Percentiles rank a stretch among this genome's conserved stretches.
Evolutionary conservation across 78 protist species (phyloP).

Genomic region (Dictyostelium citrinum): DNA sequence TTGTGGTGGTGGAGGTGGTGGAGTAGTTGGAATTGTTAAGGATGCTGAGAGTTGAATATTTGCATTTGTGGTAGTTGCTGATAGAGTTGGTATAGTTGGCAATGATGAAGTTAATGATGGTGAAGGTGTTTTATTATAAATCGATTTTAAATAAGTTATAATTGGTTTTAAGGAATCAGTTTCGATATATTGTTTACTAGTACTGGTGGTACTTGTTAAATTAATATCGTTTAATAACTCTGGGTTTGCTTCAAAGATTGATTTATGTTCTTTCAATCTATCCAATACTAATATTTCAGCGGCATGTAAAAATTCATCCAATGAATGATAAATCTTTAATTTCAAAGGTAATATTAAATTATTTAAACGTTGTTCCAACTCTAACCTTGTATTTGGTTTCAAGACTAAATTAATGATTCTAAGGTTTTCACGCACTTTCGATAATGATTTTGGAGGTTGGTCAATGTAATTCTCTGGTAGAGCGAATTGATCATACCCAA

Average conservation of each 20-base stretch:
- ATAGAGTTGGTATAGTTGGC: background rate
- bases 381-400: background rate
- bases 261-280: background rate
- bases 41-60: background rate
- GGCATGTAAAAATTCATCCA: constrained; percentile 35
- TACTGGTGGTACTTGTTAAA: background rate
- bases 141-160: background rate
- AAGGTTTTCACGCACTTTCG: constrained; percentile 49
- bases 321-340: constrained; percentile 27
- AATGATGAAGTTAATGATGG: background rate
- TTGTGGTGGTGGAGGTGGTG: background rate
- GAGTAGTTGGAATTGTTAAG: background rate
- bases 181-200: background rate
- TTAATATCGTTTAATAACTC: background rate
- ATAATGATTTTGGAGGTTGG: constrained; percentile 21
- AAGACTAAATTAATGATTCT: constrained; percentile 52
- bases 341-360: constrained; percentile 31
- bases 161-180: background rate
- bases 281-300: constrained; percentile 17
- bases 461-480: constrained; percentile 63
- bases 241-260: background rate
- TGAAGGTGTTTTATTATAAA: constrained; percentile 12
- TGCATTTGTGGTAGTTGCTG: background rate
- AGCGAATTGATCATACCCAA: constrained; percentile 10
- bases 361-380: constrained; percentile 27